phyloP scores from a whole-genome alignment of 164 flowering plant genomes.

The Magnolia changhungtana region DNA sequence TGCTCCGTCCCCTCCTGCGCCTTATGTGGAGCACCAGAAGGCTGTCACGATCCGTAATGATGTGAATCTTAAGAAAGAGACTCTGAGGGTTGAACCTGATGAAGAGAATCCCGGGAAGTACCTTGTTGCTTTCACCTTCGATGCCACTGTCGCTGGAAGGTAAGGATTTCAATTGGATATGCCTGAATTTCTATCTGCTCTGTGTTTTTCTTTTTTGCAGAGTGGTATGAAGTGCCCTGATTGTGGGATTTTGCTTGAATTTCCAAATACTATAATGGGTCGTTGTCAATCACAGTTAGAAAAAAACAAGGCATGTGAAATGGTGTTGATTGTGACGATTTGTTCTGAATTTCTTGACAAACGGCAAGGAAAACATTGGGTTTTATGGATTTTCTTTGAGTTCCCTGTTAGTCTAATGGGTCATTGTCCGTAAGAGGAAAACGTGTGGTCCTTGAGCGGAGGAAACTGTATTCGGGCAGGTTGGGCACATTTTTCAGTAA shows the following conservation, averaged over 20 bases:
- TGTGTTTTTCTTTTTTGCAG: neutral
- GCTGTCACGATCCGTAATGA: conserved; percentile 87
- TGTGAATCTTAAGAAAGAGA: conserved; percentile 91
- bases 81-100: conserved; percentile 67
- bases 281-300: neutral
- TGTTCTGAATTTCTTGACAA: neutral
- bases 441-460: neutral
- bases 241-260: neutral
- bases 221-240: too few species aligned
- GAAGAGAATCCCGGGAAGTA: conserved; percentile 66
- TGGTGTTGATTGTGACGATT: neutral
- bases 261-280: neutral
- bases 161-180: conserved; percentile 18
- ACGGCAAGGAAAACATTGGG: neutral
- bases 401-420: neutral
- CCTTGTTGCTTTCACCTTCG: conserved; percentile 79
- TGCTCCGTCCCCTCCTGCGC: conserved; percentile 40
- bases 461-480: too few species aligned
- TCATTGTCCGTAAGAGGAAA: neutral
- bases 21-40: conserved; percentile 89
- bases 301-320: neutral
- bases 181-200: neutral
- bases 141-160: conserved; percentile 93
- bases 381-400: neutral
- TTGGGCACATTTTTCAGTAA: too few species aligned